These are phyloP conservation scores for Cadophora sp. DNA, from an alignment of 2,329 filamentous ascomycete genomes.

Conservation along the genomic window DNA sequence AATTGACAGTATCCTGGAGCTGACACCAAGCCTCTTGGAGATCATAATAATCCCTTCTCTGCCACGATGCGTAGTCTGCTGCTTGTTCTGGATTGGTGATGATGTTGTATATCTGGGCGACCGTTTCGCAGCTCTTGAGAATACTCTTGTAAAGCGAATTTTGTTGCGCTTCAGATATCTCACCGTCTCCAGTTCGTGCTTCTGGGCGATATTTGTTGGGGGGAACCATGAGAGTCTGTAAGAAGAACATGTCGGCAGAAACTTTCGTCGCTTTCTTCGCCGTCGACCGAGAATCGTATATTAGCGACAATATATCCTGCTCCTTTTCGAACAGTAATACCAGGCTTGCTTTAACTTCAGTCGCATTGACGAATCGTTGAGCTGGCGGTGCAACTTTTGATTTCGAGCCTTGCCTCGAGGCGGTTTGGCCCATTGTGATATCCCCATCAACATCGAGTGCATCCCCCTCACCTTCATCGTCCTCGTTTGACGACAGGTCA, in stretches of 20 bases:
- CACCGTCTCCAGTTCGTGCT: conserved; percentile 78
- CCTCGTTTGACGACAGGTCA: conserved; percentile 57
- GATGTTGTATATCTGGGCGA: conserved; percentile 77
- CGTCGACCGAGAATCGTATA: conserved; percentile 77
- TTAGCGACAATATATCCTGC: conserved; percentile 79
- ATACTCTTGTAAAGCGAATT: conserved; percentile 90
- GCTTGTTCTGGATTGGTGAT: conserved; percentile 49
- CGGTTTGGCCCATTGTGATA: conserved; percentile 62
- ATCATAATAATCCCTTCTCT: conserved; percentile 71
- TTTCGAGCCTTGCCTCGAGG: conserved; percentile 45
- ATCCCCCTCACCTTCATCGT: conserved; percentile 52
- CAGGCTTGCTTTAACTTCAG: conserved; percentile 83
- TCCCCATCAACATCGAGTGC: conserved; percentile 61
- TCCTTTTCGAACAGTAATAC: conserved; percentile 85
- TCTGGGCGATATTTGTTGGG: conserved; percentile 93
- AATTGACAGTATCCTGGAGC: conserved; percentile 89
- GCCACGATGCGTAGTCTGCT: conserved; percentile 37
- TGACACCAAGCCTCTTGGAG: conserved; percentile 83
- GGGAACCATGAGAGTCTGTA: conserved; percentile 84
- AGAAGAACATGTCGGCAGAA: conserved; percentile 92
- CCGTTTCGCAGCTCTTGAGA: conserved; percentile 73
- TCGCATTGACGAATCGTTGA: conserved; percentile 81
- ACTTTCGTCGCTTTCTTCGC: conserved; percentile 63
- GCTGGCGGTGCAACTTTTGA: conserved; percentile 48
- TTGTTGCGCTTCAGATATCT: conserved; percentile 86